Evolutionary conservation across 306 rosid genomes (phyloP), one percentile per base, ranked within the genome.

Genomic region (Ormosia emarginata): DNA sequence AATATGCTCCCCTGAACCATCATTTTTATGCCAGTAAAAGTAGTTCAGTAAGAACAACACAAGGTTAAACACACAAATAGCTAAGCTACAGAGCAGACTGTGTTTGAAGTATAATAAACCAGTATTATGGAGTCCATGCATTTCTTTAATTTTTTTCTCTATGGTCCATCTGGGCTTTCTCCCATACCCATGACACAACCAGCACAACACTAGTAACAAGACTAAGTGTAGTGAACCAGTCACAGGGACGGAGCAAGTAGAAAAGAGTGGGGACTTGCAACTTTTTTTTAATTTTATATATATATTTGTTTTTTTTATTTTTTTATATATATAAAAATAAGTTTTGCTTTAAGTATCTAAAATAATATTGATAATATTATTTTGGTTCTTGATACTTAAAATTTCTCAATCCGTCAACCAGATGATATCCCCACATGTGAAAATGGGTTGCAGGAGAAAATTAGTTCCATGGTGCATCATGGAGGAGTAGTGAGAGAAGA

Each of bases 1-100:
- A 69, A 83, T 86, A 72, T 81, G 49, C 18, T 65, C 78, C 52
- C 87, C 85, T 37, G 84, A 84, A 85, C 89, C 82, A 55, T 46
- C 85, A 67, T 71, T 74, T 79, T 46, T 67, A 59, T 80, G 78
- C 88, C 88, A 91, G 37, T 55, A 82, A 53, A 87, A 93, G 87
- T 84, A 89, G 80, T 57, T 73, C 58, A 89, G 17, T n/a, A 81
- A 52, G 66, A 88, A 89, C 67, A 90, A 81, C 8, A 78, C 82
- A 52, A 87, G 81, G 63, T 83, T 24, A 24, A 24, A 24, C 24
- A 24, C 24, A 68, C 81, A 90, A 44, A 89, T 49, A 59, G 33
- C n/a, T 13, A 86, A 72, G 44, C 86, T 79, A 58, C 77, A 72
- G 3, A 75, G 7, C 7, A 85, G 56, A 53, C 76, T 64, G 36